Evolutionary conservation across 768 basidiomycete genomes (phyloP), one percentile per base, ranked within the genome.

Genomic region (Leccinum uliginosum): DNA sequence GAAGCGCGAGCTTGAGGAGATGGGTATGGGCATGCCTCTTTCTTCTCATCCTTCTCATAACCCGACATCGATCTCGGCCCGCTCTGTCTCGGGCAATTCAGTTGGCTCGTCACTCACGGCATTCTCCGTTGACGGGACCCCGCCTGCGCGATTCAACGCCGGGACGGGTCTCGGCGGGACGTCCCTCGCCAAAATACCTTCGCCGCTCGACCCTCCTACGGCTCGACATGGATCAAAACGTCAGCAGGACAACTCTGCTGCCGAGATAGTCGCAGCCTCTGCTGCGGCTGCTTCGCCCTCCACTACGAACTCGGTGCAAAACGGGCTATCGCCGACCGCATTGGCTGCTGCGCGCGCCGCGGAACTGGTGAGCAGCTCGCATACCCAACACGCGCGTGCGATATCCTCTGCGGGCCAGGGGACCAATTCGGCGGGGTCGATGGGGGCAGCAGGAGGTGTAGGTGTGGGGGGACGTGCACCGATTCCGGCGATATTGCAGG

Each of bases 101-200:
- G 24, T 49, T 5, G 45, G 51, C 32, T 57, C 68, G 1, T 66
- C 71, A 0, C 79, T 81, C 52, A 62, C 71, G 0, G 68, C 74
- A 4, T 78, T 78, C 58, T 59, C 66, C 6, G 64, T 64, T 29
- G 66, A 66, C 10, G 62, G 73, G 9, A 55, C 70, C 19, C 81
- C 87, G 5, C 86, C 89, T 6, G 81, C 91, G 1, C 83, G 96
- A 1, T 98, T 97, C 74, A 86, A 86, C 52, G 94, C 91, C 9
- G 94, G 93, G 1, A 95, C 93, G 3, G 96, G 96, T 2, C 83
- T 97, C 19, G 96, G 86, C 30, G 95, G 94, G 7, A 70, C 79
- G 11, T 59, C 70, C 10, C 67, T 83, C 34, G 71, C 74, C 34
- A 83, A 82, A 67, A 73, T 78, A 54, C 65, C 67, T 50, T 73